These are phyloP conservation scores for Diaporthe capsici DNA, from an alignment of 2,329 filamentous ascomycete genomes.

Conservation along the genomic window DNA sequence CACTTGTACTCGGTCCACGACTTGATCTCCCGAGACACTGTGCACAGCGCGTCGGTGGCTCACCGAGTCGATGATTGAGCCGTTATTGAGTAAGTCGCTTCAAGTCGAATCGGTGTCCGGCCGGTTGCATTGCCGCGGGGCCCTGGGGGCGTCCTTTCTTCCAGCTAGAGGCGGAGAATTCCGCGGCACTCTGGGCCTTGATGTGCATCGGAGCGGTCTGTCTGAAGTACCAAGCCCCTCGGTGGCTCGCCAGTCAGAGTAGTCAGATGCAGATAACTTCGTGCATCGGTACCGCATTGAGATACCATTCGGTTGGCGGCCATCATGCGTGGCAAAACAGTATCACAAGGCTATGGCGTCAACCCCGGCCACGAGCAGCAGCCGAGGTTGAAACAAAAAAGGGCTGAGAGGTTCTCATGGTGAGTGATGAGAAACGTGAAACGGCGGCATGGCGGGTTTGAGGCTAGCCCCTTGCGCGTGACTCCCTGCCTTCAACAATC, in stretches of 20 bases:
- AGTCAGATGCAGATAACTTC: not conserved
- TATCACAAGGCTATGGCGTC: not conserved
- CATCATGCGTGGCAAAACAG: not conserved
- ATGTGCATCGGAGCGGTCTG: not conserved
- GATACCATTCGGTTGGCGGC: not conserved
- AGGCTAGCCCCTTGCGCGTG: not conserved
- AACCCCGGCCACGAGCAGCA: not conserved
- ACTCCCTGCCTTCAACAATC: not conserved
- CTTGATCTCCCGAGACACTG: no score
- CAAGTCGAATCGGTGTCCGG: not conserved
- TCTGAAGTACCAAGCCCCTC: not conserved
- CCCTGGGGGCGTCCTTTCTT: not conserved
- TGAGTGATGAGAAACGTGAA: not conserved
- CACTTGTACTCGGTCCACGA: not conserved
- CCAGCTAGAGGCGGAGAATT: no score
- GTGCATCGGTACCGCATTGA: not conserved
- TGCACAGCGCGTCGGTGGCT: not conserved
- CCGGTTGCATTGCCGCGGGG: not conserved
- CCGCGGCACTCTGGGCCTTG: not conserved
- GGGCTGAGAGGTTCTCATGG: not conserved
- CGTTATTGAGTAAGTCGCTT: not conserved
- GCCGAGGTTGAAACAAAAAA: conserved; percentile 3
- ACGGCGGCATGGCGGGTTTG: conserved; percentile 21
- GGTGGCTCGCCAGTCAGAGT: not conserved
- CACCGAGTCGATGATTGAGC: not conserved